Conservation (phyloP, 176 grass and related monocot genomes). For the Bromus sterilis region DNA sequence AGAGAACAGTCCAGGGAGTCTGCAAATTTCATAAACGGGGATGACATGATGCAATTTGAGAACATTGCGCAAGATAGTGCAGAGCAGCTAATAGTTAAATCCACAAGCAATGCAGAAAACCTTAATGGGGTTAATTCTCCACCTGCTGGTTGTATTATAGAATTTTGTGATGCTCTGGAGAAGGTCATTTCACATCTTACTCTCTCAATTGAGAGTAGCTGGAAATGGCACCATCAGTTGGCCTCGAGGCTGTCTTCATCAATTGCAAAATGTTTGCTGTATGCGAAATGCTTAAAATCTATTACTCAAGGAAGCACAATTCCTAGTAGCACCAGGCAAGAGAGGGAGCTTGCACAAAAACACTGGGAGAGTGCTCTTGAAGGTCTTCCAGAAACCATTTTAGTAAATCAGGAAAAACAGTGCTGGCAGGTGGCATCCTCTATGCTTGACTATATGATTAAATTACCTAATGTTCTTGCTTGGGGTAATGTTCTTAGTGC, state of each 20-base stretch:
- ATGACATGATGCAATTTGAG: slow-evolving; percentile 19
- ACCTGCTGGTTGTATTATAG: slow-evolving; percentile 27
- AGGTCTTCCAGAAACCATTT: slow-evolving; percentile 47
- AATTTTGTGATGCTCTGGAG: slow-evolving; percentile 47
- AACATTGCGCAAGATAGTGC: slow-evolving; percentile 18
- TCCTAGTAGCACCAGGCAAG: slow-evolving; percentile 14
- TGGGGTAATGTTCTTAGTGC: slow-evolving; percentile 40
- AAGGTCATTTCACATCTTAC: slow-evolving; percentile 45
- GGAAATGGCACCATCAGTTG: slow-evolving; percentile 59
- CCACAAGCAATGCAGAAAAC: not conserved
- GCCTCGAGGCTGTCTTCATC: slow-evolving; percentile 31
- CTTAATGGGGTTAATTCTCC: slow-evolving; percentile 15
- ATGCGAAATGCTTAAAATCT: slow-evolving; percentile 45
- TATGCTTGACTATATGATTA: slow-evolving; percentile 72
- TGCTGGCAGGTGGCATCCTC: slow-evolving; percentile 76
- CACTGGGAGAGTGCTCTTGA: slow-evolving; percentile 68
- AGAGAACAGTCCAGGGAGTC: slow-evolving; percentile 20
- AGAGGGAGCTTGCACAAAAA: slow-evolving; percentile 30
- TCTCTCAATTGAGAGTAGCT: slow-evolving; percentile 42
- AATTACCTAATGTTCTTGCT: slow-evolving; percentile 45
- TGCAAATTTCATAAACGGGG: slow-evolving; percentile 3
- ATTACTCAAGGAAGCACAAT: slow-evolving; percentile 21
- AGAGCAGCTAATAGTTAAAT: slow-evolving; percentile 11
- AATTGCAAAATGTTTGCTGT: slow-evolving; percentile 46
- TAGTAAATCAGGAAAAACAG: slow-evolving; percentile 64